Percentiles rank a stretch among this genome's conserved stretches.
Evolutionary conservation across 83 land plant genomes (phyloP).

Genomic region (Isoetes engelmannii): DNA sequence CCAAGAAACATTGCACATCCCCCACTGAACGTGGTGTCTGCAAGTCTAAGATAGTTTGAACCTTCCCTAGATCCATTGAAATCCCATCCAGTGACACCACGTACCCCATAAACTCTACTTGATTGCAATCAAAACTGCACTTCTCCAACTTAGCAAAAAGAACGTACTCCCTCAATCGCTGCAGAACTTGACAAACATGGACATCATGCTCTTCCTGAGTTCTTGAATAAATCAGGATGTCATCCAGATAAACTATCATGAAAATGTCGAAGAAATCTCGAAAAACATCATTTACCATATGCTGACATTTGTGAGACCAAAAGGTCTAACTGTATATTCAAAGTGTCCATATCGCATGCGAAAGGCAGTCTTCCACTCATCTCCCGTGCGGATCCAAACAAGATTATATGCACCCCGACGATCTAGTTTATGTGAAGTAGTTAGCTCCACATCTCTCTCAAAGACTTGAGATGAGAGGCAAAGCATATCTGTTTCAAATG

Average conservation of each 20-base stretch:
- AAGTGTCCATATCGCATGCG: conserved; percentile 1
- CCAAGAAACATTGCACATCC: conserved; percentile 22
- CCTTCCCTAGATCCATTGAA: not conserved
- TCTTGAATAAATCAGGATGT: too few species aligned
- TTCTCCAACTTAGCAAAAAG: conserved; percentile 4
- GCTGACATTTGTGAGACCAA: too few species aligned
- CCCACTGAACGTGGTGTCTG: not conserved
- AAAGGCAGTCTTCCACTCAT: not conserved
- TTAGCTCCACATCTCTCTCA: not conserved
- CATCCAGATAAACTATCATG: too few species aligned
- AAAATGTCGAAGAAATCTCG: too few species aligned
- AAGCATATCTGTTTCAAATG: conserved; percentile 1
- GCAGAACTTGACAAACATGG: conserved; percentile 8
- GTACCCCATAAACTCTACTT: not conserved
- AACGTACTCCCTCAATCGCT: not conserved
- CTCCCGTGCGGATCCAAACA: not conserved
- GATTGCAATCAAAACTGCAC: not conserved
- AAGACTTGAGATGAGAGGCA: not conserved
- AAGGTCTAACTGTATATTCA: not conserved
- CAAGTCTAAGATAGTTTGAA: conserved; percentile 4
- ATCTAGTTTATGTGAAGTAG: not conserved
- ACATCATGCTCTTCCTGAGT: too few species aligned
- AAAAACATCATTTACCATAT: too few species aligned
- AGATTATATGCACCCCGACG: conserved; percentile 11
- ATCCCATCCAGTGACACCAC: conserved; percentile 1